phyloP scores from a whole-genome alignment of 306 rosid species.

The Lablab purpureus region DNA sequence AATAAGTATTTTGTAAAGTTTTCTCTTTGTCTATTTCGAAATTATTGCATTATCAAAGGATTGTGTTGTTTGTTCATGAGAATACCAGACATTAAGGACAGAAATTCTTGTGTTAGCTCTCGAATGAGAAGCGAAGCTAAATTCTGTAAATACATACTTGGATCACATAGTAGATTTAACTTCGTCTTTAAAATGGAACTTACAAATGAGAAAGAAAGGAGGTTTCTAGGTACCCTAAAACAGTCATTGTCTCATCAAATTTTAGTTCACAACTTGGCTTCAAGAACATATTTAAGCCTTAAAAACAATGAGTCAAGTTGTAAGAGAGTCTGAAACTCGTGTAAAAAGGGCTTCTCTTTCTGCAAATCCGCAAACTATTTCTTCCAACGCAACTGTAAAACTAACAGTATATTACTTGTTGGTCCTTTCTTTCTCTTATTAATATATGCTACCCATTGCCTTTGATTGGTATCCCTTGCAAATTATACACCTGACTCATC shows the following conservation, averaged over 20 bases:
- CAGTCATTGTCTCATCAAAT: conserved; percentile 53
- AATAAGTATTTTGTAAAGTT: neutral
- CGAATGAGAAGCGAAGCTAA: neutral
- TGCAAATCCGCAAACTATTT: conserved; percentile 30
- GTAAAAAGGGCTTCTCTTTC: conserved; percentile 51
- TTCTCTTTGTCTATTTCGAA: neutral
- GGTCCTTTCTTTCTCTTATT: conserved; percentile 67
- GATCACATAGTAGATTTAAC: conserved; percentile 46
- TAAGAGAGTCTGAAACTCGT: conserved; percentile 53
- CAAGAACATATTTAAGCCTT: conserved; percentile 21
- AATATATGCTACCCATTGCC: conserved; percentile 49
- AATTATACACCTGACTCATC: conserved; percentile 60
- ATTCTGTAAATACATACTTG: conserved; percentile 6
- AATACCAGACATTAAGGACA: conserved; percentile 19
- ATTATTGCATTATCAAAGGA: neutral
- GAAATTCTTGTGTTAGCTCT: neutral
- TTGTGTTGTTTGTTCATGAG: conserved; percentile 6
- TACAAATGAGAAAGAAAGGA: conserved; percentile 60
- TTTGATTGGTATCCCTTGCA: conserved; percentile 35
- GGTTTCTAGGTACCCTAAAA: conserved; percentile 51
- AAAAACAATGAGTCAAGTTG: conserved; percentile 34
- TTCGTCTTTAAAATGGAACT: conserved; percentile 46
- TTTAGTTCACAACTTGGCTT: conserved; percentile 45
- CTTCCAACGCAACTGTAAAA: conserved; percentile 45
- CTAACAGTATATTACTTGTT: conserved; percentile 42